phyloP scores from a whole-genome alignment of 352 stramenopile genomes.

The Chrysophaeum taylorii region DNA sequence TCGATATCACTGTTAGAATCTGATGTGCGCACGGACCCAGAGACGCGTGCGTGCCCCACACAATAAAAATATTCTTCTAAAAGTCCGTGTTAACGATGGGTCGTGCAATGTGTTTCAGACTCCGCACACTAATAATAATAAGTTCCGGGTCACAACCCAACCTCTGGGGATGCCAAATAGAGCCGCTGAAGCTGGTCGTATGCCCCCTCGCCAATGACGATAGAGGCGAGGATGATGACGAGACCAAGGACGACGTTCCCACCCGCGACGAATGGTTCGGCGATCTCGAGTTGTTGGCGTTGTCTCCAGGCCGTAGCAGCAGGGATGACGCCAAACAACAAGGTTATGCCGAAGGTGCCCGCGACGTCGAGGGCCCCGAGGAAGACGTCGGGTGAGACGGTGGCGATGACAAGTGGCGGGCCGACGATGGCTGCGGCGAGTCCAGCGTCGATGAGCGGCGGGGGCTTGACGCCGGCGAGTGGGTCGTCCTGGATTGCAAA shows the following conservation, averaged over 20 bases:
- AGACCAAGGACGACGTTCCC: not conserved
- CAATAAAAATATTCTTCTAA: too few species aligned
- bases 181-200: slow-evolving; percentile 22
- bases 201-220: slow-evolving; percentile 33
- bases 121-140: too few species aligned
- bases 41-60: too few species aligned
- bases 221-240: not conserved
- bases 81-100: too few species aligned
- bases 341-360: slow-evolving; percentile 51
- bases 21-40: too few species aligned
- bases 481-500: not conserved
- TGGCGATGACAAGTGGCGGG: slow-evolving; percentile 37
- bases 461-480: not conserved
- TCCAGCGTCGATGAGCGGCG: slow-evolving; percentile 5
- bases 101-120: too few species aligned
- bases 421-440: slow-evolving; percentile 30
- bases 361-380: slow-evolving; percentile 48
- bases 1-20: too few species aligned
- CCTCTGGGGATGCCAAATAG: slow-evolving; percentile 29
- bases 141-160: too few species aligned
- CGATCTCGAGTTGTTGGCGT: slow-evolving; percentile 2
- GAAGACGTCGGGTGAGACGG: slow-evolving; percentile 44
- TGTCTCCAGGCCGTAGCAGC: slow-evolving; percentile 48
- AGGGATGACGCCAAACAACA: slow-evolving; percentile 53
- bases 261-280: slow-evolving; percentile 12